phyloP scores from a whole-genome alignment of 805 yeast species.

The Candida patagonica region DNA sequence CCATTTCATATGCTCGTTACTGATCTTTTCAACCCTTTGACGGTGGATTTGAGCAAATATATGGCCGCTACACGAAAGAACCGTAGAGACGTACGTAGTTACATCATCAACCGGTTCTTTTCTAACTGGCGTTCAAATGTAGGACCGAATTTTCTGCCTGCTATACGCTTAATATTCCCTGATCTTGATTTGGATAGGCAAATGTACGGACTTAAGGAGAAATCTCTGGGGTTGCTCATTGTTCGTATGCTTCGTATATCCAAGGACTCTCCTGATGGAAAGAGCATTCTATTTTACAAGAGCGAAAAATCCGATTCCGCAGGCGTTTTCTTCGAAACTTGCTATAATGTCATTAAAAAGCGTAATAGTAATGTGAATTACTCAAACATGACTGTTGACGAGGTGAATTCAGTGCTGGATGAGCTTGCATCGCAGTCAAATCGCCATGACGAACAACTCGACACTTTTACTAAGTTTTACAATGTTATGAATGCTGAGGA shows the following conservation, averaged over 20 bases:
- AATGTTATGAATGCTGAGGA: constrained; percentile 51
- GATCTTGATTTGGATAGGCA: constrained; percentile 47
- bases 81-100: constrained; percentile 18
- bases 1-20: constrained; percentile 33
- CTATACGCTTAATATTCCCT: constrained; percentile 52
- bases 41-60: constrained; percentile 22
- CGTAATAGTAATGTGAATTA: constrained; percentile 36
- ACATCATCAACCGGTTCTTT: constrained; percentile 34
- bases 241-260: constrained; percentile 46
- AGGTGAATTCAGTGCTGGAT: constrained; percentile 42
- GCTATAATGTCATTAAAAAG: constrained; percentile 41
- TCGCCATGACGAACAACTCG: constrained; percentile 32
- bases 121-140: constrained; percentile 43
- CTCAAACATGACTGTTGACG: constrained; percentile 36
- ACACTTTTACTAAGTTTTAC: constrained; percentile 41
- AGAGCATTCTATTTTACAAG: constrained; percentile 40
- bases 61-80: constrained; percentile 15
- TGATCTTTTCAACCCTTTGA: constrained; percentile 35
- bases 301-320: constrained; percentile 33
- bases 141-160: constrained; percentile 60
- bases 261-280: constrained; percentile 52
- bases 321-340: constrained; percentile 39
- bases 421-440: constrained; percentile 29
- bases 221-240: constrained; percentile 43
- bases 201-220: constrained; percentile 55